These are phyloP conservation scores for Purshia tridentata DNA, from an alignment of 306 rosid species.

Conservation along the genomic window DNA sequence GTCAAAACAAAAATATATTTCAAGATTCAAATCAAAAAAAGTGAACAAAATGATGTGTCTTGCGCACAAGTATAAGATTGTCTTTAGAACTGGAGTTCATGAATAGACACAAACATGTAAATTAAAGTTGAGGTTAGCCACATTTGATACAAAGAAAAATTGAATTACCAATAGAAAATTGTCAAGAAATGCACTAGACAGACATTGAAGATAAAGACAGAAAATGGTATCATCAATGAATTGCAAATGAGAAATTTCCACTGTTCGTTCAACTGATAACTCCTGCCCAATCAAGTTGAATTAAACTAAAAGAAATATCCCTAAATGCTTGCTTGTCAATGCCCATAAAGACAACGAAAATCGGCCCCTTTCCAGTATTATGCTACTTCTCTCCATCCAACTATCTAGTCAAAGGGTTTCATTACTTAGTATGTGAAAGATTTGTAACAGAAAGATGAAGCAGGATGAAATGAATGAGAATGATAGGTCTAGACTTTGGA, in stretches of 20 bases:
- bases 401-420: too few relatives aligned
- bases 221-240: too few relatives aligned
- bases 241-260: too few relatives aligned
- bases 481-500: background rate
- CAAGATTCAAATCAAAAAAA: background rate
- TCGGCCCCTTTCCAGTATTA: too few relatives aligned
- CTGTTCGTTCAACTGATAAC: background rate
- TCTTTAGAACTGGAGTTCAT: background rate
- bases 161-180: background rate
- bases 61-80: background rate
- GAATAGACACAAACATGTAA: background rate
- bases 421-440: too few relatives aligned
- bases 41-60: background rate
- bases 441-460: background rate
- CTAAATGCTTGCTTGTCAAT: too few relatives aligned
- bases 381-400: too few relatives aligned
- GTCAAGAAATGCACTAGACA: constrained; percentile 1
- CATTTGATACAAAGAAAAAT: background rate
- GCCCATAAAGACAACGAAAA: too few relatives aligned
- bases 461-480: background rate
- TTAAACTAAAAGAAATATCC: too few relatives aligned
- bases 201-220: background rate
- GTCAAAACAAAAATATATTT: background rate
- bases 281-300: background rate
- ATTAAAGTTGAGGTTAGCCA: background rate